A percentile compares a stretch with the other conserved stretches of the same genome.
Conservation (phyloP, 2,329 filamentous ascomycete genomes). For the Xylaria hypoxylon region DNA sequence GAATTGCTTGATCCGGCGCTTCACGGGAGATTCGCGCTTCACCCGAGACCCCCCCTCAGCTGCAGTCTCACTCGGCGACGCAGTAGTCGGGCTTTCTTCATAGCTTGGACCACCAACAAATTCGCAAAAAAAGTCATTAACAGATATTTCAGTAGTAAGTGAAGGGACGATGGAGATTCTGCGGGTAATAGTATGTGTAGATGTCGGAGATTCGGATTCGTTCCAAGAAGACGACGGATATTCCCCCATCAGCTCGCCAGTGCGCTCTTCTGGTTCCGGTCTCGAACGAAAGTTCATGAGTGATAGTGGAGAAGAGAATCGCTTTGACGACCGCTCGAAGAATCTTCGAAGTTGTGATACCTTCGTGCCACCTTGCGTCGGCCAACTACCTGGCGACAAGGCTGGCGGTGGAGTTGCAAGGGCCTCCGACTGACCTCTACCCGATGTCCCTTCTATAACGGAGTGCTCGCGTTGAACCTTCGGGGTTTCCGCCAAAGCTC, state of each 20-base stretch:
- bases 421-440: neutral
- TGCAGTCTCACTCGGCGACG: slow-evolving; percentile 17
- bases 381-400: slow-evolving; percentile 1
- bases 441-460: neutral
- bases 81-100: slow-evolving; percentile 6
- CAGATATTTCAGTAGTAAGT: slow-evolving; percentile 48
- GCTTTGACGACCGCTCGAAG: slow-evolving; percentile 46
- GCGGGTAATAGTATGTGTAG: slow-evolving; percentile 22
- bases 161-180: slow-evolving; percentile 38
- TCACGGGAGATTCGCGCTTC: slow-evolving; percentile 48
- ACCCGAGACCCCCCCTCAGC: neutral
- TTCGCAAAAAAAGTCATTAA: slow-evolving; percentile 48
- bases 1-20: slow-evolving; percentile 48
- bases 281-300: slow-evolving; percentile 43
- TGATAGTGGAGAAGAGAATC: slow-evolving; percentile 39
- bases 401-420: slow-evolving; percentile 18
- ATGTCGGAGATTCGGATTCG: slow-evolving; percentile 20
- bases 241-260: neutral
- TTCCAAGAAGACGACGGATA: slow-evolving; percentile 32
- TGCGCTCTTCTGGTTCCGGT: slow-evolving; percentile 13
- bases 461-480: neutral
- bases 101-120: slow-evolving; percentile 37
- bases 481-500: neutral
- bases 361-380: slow-evolving; percentile 38
- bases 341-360: slow-evolving; percentile 49